phyloP scores from a whole-genome alignment of 2,329 filamentous ascomycete species.

The Pestalotiopsis sp. region DNA sequence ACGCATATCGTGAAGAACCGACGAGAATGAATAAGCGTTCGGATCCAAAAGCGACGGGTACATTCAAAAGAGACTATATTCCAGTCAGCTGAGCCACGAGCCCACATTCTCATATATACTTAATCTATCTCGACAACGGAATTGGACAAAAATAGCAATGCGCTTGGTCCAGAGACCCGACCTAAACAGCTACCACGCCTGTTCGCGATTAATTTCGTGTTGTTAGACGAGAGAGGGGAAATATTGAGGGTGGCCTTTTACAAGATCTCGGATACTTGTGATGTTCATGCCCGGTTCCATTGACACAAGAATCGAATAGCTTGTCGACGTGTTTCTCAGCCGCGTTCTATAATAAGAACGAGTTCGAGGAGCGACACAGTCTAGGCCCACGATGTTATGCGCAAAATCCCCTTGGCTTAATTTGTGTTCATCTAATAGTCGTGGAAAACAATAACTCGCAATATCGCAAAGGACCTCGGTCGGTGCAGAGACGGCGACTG shows the following conservation, averaged over 20 bases:
- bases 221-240: not conserved
- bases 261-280: conserved; percentile 22
- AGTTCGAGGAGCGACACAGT: not conserved
- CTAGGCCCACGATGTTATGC: conserved; percentile 22
- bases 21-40: too few species aligned
- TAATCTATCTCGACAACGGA: conserved; percentile 33
- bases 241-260: conserved; percentile 17
- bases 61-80: not conserved
- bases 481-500: not conserved
- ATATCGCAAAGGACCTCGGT: conserved; percentile 34
- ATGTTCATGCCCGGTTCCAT: conserved; percentile 12
- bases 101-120: conserved; percentile 32
- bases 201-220: not conserved
- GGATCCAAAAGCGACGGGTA: not conserved
- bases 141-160: conserved; percentile 37
- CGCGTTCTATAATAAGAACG: conserved; percentile 28
- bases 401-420: conserved; percentile 36
- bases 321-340: not conserved
- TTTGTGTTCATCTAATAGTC: conserved; percentile 46
- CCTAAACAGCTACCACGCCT: not conserved
- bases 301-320: conserved; percentile 5
- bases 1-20: too few species aligned
- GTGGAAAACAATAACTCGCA: conserved; percentile 40
- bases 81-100: not conserved
- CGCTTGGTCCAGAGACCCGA: not conserved